These are phyloP conservation scores for Glarea lozoyensis DNA, from an alignment of 495 filamentous ascomycete genomes.

Conservation along the genomic window DNA sequence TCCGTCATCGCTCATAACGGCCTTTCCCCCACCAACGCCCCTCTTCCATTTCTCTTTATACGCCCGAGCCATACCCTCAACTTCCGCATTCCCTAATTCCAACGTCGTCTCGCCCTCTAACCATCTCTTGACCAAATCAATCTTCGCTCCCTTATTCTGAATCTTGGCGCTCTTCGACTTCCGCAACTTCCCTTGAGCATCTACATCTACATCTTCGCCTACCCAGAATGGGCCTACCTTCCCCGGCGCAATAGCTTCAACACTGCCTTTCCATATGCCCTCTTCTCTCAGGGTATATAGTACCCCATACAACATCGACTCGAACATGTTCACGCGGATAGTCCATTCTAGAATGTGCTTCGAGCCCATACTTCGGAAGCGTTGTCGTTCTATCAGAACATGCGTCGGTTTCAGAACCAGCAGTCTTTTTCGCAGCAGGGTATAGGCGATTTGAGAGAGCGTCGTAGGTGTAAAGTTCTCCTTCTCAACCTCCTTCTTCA, in stretches of 20 bases:
- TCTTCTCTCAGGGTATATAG: conserved; percentile 46
- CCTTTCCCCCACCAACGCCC: conserved; percentile 14
- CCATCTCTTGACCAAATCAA: conserved; percentile 52
- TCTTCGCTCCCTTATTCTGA: conserved; percentile 38
- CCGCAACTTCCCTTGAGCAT: conserved; percentile 8
- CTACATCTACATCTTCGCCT: conserved; percentile 20
- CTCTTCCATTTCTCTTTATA: conserved; percentile 40
- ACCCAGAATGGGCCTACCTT: conserved; percentile 35
- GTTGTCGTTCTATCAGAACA: conserved; percentile 84
- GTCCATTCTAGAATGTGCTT: conserved; percentile 79
- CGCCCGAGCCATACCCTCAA: conserved; percentile 27
- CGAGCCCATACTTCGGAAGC: conserved; percentile 62
- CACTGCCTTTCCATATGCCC: conserved; percentile 28
- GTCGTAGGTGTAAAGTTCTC: conserved; percentile 18
- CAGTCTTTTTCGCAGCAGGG: conserved; percentile 45
- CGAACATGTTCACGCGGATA: conserved; percentile 78
- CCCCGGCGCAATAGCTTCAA: conserved; percentile 29
- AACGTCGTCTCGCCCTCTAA: conserved; percentile 28
- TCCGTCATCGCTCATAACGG: conserved; percentile 18
- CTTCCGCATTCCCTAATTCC: conserved; percentile 26
- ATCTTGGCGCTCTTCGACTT: conserved; percentile 23
- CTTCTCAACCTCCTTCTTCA: conserved; percentile 4
- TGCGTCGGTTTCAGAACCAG: conserved; percentile 50
- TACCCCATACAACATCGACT: conserved; percentile 80
- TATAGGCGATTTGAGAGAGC: conserved; percentile 37